Base-by-base conservation (phyloP, 2,329 filamentous ascomycete genomes). In the Trichoderma sp. region DNA sequence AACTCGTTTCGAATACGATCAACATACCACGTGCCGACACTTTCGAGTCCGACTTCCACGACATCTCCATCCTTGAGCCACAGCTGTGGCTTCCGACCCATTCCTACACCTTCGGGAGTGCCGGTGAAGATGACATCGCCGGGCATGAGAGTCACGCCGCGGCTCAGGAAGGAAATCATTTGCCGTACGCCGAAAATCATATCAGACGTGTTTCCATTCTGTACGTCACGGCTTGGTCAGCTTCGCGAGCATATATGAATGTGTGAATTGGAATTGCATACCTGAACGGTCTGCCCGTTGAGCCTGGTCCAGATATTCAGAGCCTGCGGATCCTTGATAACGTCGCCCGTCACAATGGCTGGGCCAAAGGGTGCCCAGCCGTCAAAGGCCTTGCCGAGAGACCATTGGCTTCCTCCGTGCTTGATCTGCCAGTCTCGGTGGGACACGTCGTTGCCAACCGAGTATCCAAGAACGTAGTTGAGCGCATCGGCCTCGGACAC, bases 391-490 rank as follows among this genome's bases (percentile, higher is more conserved):
- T 93, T 93, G 46, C 90, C 90, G 16, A 91, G 80, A 0, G 84
- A 86, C 90, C 90, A 92, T 79, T 93, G 90, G 1, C 89, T 85
- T 18, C 89, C 89, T 18, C 89, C 89, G 51, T 83, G 85, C 77
- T 89, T 86, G 70, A 91, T 78, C 79, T 93, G 90, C 89, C 90
- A 94, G 72, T 92, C 90, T 51, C 91, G 87, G 79, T 93, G 91
- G 13, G 89, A 92, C n/a, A 95, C 86, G 77, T 95, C 92, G 78
- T 95, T 92, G 66, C 91, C 90, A 39, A 92, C 86, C 2, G 89
- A 84, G 76, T 94, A 94, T 5, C 92, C 92, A 2, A 93, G 82
- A 3, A 94, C 90, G 74, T 92, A 89, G 64, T 89, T 81, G n/a
- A 94, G 81, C 0, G 91, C 91, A 26, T 86, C 79, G 1, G 83